A percentile compares a stretch with the other conserved stretches of the same genome.
These are phyloP conservation scores for Kokia cookei DNA, from an alignment of 441 rosid genomes.

Conservation along the genomic window DNA sequence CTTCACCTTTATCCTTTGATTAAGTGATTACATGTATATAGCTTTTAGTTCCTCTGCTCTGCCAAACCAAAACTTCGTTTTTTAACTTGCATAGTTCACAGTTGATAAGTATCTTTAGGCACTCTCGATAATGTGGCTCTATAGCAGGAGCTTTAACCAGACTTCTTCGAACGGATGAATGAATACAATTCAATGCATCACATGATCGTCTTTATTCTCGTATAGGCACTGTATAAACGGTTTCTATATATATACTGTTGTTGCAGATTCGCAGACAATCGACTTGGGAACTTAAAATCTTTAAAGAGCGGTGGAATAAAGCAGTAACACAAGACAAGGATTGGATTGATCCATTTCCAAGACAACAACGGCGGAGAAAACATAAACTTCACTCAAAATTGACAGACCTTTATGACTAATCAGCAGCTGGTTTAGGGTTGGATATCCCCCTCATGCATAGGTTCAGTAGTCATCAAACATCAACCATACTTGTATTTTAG, in stretches of 20 bases:
- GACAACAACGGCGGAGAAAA: constrained; percentile 15
- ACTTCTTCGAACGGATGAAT: too few relatives aligned
- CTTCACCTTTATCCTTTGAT: not conserved
- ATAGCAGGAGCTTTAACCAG: too few relatives aligned
- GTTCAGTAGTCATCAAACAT: not conserved
- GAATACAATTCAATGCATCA: not conserved
- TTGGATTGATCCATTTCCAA: constrained; percentile 67
- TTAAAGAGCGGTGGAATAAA: constrained; percentile 71
- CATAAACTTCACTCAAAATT: constrained; percentile 12
- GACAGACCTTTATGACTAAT: not conserved
- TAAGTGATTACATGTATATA: not conserved
- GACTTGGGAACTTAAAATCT: constrained; percentile 64
- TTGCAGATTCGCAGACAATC: constrained; percentile 85
- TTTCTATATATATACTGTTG: not conserved
- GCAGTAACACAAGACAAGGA: constrained; percentile 54
- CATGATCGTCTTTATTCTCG: not conserved
- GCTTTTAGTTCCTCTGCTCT: not conserved
- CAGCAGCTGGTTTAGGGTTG: constrained; percentile 1
- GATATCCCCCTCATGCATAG: not conserved
- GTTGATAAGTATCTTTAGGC: not conserved
- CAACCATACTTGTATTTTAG: constrained; percentile 30
- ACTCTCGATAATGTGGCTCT: not conserved
- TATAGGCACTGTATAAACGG: not conserved
- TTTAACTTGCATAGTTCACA: not conserved
- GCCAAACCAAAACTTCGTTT: not conserved